Conservation (phyloP, 306 rosid genomes). For the Arachis stenosperma region DNA sequence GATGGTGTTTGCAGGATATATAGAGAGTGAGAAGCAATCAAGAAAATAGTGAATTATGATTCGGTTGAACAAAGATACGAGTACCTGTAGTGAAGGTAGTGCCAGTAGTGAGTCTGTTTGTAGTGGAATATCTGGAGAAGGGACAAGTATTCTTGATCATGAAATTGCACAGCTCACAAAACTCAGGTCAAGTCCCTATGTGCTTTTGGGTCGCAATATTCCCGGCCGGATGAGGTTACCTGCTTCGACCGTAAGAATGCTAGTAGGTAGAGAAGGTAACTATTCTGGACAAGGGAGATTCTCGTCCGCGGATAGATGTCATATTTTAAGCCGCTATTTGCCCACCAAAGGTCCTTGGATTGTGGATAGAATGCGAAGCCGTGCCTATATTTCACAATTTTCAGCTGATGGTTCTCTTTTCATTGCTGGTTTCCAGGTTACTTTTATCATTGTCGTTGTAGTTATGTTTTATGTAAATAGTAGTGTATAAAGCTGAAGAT, state of each 20-base stretch:
- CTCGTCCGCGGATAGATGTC: slow-evolving; percentile 57
- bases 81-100: slow-evolving; percentile 36
- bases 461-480: slow-evolving; percentile 21
- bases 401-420: slow-evolving; percentile 65
- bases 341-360: slow-evolving; percentile 58
- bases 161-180: slow-evolving; percentile 59
- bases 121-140: slow-evolving; percentile 33
- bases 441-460: slow-evolving; percentile 12
- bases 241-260: slow-evolving; percentile 56
- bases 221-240: slow-evolving; percentile 54
- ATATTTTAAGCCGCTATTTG: slow-evolving; percentile 57
- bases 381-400: slow-evolving; percentile 63
- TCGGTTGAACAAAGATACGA: slow-evolving; percentile 41
- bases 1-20: slow-evolving; percentile 41
- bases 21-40: slow-evolving; percentile 4
- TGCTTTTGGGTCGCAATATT: slow-evolving; percentile 39
- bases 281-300: slow-evolving; percentile 58
- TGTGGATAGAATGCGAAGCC: slow-evolving; percentile 52
- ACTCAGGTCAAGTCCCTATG: slow-evolving; percentile 49
- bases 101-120: slow-evolving; percentile 34
- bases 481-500: slow-evolving; percentile 28
- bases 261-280: slow-evolving; percentile 57
- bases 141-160: slow-evolving; percentile 49
- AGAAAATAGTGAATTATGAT: slow-evolving; percentile 45
- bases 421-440: slow-evolving; percentile 61